Evolutionary conservation across 2,329 filamentous ascomycete genomes (phyloP).

Genomic region (Sporothrix brasiliensis): DNA sequence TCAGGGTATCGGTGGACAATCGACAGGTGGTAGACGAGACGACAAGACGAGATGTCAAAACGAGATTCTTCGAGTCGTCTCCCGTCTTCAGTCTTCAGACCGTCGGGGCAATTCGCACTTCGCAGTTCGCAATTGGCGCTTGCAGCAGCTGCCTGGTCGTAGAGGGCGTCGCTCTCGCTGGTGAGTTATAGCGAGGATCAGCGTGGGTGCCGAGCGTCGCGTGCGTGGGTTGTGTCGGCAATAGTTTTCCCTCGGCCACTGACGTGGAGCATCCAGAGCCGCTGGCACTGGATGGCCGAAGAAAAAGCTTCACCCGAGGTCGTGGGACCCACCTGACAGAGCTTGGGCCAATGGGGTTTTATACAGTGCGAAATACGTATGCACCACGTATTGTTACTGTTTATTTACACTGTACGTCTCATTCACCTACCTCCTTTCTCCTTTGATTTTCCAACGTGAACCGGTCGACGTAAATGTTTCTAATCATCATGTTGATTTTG

Average conservation of each 20-base stretch:
- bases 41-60: neutral
- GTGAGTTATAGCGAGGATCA: neutral
- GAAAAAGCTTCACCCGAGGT: conserved; percentile 35
- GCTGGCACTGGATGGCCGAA: conserved; percentile 20
- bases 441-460: neutral
- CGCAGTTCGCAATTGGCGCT: neutral
- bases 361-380: neutral
- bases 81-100: neutral
- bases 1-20: neutral
- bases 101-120: conserved; percentile 4
- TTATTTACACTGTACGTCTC: neutral
- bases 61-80: too few species aligned
- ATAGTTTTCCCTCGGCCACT: conserved; percentile 33
- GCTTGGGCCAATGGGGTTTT: neutral
- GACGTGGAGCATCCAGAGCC: conserved; percentile 20
- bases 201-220: neutral
- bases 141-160: conserved; percentile 11
- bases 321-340: conserved; percentile 20
- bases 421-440: neutral
- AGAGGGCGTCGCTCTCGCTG: conserved; percentile 5
- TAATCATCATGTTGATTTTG: neutral
- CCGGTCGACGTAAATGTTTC: neutral
- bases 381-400: neutral
- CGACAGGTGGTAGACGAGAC: neutral
- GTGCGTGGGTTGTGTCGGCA: conserved; percentile 31